phyloP scores from a whole-genome alignment of 306 rosid species.

The Trifolium fragiferum region DNA sequence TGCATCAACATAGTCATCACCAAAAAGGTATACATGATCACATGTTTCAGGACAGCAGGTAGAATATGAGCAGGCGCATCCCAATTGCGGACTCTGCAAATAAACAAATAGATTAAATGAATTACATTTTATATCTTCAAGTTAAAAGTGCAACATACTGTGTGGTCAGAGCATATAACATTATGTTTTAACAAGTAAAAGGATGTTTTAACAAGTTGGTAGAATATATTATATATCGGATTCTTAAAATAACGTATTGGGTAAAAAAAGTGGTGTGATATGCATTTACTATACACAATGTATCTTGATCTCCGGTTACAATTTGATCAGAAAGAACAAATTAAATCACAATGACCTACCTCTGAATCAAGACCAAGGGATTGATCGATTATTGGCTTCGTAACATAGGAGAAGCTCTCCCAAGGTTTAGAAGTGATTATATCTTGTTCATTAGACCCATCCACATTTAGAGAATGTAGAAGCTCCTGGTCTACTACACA shows the following conservation, averaged over 20 bases:
- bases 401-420: slow-evolving; percentile 78
- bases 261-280: slow-evolving; percentile 23
- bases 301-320: slow-evolving; percentile 27
- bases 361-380: slow-evolving; percentile 67
- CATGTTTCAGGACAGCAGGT: slow-evolving; percentile 86
- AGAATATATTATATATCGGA: background rate
- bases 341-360: slow-evolving; percentile 55
- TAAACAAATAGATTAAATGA: slow-evolving; percentile 24
- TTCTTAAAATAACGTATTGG: slow-evolving; percentile 1
- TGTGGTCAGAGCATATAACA: background rate
- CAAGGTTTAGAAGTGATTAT: slow-evolving; percentile 61
- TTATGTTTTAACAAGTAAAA: slow-evolving; percentile 22
- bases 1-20: slow-evolving; percentile 90
- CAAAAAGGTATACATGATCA: slow-evolving; percentile 92
- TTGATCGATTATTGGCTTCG: slow-evolving; percentile 74
- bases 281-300: slow-evolving; percentile 15
- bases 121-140: slow-evolving; percentile 29
- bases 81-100: slow-evolving; percentile 74
- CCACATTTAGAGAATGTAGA: slow-evolving; percentile 56
- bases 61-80: slow-evolving; percentile 76
- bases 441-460: slow-evolving; percentile 53
- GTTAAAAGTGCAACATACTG: slow-evolving; percentile 16
- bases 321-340: slow-evolving; percentile 38
- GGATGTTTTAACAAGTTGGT: background rate
- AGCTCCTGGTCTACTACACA: slow-evolving; percentile 77